Conservation (phyloP, 2,329 filamentous ascomycete species). For the Aspergillus cejpii region DNA sequence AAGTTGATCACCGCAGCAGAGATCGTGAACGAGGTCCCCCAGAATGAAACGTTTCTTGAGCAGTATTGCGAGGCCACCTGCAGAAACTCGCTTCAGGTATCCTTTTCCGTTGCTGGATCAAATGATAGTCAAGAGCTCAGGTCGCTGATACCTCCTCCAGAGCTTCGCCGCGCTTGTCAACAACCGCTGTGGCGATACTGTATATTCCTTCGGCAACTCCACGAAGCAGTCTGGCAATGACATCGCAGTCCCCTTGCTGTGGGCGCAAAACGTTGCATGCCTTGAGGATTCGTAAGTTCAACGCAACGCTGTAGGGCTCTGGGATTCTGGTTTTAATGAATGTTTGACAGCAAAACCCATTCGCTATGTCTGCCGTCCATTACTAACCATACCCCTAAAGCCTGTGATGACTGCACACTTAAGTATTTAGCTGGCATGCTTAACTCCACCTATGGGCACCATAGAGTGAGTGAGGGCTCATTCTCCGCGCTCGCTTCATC, state of each 20-base stretch:
- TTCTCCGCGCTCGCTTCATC: neutral
- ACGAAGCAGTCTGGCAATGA: constrained; percentile 1
- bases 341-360: neutral
- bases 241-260: neutral
- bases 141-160: neutral
- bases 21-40: neutral
- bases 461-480: neutral
- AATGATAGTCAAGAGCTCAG: no score
- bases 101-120: neutral
- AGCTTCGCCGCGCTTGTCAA: neutral
- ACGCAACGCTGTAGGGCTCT: neutral
- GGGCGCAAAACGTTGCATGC: constrained; percentile 1
- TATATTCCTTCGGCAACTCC: neutral
- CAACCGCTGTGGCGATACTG: neutral
- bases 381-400: neutral
- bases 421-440: constrained; percentile 1
- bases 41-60: neutral
- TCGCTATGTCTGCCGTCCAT: neutral
- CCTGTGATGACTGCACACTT: neutral
- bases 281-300: neutral
- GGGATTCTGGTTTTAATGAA: neutral
- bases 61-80: neutral
- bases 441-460: neutral
- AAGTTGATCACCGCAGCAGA: neutral
- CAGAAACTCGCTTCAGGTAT: neutral